Base-by-base conservation (phyloP, 192 early-diverging fungal genomes). In the Podila epigama region DNA sequence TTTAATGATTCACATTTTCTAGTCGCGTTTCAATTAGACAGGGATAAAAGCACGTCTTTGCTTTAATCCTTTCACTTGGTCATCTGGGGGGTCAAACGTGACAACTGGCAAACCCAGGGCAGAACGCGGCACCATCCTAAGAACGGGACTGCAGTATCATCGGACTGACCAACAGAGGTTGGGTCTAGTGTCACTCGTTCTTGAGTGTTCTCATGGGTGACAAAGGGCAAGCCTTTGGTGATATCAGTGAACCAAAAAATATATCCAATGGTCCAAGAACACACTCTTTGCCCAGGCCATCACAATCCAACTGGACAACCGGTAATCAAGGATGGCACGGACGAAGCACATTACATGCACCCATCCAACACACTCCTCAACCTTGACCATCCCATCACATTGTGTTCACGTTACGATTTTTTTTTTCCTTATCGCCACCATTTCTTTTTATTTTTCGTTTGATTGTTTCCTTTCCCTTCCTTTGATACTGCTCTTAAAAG, bases 291-390 rank as follows among this genome's bases (percentile, higher is more conserved):
- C 40, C 51, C 16, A 39, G 27, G 15, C 63, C 63, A 42, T 29
- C 31, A 20, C 37, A 55, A 16, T 65, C 63, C 53, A 65, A 55
- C 39, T 65, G 63, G 63, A 65, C 63, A 65, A 31, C 51, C 16
- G 53, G 10, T 32, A 37, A 42, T 63, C 22, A 63, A 63, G 35
- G 48, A 52, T 50, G 61, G 61, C 36, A 63, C 61, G 20, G 61
- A 63, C 34, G 33, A 52, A 63, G 42, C 35, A 20, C 50, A 0
- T 3, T 63, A 53, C 37, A 34, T 63, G 50, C 61, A 51, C 61
- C 50, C 61, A 27, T 63, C 7, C 50, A 51, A 63, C 44, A 63
- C 61, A 35, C 4, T 52, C 51, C 52, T 63, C 50, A 63, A 63
- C 50, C 33, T 63, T 37, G 50, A 63, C 10, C 61, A 39, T 39